These are phyloP conservation scores for Pseudomassariella vexata DNA, from an alignment of 2,329 filamentous ascomycete genomes.

Conservation along the genomic window DNA sequence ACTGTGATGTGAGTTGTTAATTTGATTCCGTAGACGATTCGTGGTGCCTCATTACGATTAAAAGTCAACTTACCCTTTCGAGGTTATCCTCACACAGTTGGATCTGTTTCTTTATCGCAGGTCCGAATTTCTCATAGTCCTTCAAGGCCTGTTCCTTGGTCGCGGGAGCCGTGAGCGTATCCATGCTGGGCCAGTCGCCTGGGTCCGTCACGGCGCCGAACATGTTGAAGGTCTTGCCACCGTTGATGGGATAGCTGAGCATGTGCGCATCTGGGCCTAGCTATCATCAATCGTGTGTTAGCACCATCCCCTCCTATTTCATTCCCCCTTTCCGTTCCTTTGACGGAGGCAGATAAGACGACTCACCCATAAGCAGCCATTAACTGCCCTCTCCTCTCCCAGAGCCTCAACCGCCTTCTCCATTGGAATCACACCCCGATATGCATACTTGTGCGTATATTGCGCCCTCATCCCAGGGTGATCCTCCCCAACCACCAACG, in stretches of 20 bases:
- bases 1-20: background rate
- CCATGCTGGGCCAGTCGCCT: constrained; percentile 22
- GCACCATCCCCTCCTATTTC: background rate
- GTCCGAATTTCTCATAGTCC: constrained; percentile 29
- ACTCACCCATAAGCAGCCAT: constrained; percentile 18
- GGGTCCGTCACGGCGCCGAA: constrained; percentile 32
- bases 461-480: constrained; percentile 28
- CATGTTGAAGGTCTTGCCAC: constrained; percentile 47
- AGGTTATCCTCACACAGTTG: constrained; percentile 21
- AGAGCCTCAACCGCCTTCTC: constrained; percentile 40
- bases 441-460: constrained; percentile 53
- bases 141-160: constrained; percentile 25
- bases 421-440: constrained; percentile 40
- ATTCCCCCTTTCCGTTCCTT: no score
- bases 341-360: no score
- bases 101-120: constrained; percentile 23
- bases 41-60: background rate
- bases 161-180: constrained; percentile 16
- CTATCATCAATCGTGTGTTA: no score
- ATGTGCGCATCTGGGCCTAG: constrained; percentile 46
- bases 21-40: no score
- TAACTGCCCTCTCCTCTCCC: constrained; percentile 26
- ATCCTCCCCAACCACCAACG: constrained; percentile 36
- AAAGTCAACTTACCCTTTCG: constrained; percentile 16
- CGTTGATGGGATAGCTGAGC: constrained; percentile 53